Conservation (phyloP, 2,329 filamentous ascomycete genomes). For the Colletotrichum viniferum region DNA sequence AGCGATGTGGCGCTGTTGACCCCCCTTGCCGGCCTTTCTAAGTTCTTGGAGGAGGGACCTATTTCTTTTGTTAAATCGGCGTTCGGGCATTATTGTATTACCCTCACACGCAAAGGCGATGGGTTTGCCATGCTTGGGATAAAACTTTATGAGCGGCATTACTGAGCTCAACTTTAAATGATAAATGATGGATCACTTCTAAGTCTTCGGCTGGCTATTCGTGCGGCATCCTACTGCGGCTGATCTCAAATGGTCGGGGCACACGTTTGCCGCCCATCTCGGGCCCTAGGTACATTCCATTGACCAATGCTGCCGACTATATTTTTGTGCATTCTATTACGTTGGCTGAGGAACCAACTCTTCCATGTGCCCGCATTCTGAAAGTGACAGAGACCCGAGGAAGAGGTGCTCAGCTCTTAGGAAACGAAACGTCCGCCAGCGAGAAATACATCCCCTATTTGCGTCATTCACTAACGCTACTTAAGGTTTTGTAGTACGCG, state of each 20-base stretch:
- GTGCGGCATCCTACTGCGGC: background rate
- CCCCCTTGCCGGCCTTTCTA: background rate
- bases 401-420: background rate
- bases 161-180: background rate
- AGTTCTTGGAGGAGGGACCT: background rate
- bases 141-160: background rate
- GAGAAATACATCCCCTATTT: background rate
- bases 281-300: accelerated
- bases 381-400: background rate
- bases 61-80: background rate
- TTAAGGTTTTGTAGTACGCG: background rate
- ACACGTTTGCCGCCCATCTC: background rate
- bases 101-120: background rate
- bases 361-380: accelerated
- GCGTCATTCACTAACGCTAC: background rate
- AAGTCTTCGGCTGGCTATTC: background rate
- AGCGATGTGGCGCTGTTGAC: background rate
- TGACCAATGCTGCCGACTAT: background rate
- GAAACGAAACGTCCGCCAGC: background rate
- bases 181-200: background rate
- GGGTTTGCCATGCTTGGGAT: background rate
- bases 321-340: background rate
- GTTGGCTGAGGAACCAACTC: background rate
- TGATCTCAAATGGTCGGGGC: background rate
- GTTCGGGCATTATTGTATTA: background rate